phyloP scores from a whole-genome alignment of 208 protist species.

The Blastocrithidia nonstop region DNA sequence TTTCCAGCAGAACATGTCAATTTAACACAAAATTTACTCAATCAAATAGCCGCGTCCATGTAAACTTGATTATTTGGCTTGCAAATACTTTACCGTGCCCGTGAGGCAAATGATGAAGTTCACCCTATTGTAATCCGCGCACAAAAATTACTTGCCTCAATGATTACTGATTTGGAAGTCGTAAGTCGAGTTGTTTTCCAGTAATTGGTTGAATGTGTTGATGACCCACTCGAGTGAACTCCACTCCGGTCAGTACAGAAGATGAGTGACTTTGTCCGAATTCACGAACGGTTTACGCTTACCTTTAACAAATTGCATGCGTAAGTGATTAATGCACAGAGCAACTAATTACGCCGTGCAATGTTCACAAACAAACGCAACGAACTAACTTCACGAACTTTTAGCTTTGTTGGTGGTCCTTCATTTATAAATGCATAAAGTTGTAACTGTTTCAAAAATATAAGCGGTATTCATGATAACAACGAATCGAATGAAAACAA shows the following conservation, averaged over 20 bases:
- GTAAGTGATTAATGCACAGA: slow-evolving; percentile 15
- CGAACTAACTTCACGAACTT: not conserved
- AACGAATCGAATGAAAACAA: no score
- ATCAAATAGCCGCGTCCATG: slow-evolving; percentile 17
- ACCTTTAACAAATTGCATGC: slow-evolving; percentile 18
- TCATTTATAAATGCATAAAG: slow-evolving; percentile 8
- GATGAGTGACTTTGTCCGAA: slow-evolving; percentile 23
- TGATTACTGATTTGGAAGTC: slow-evolving; percentile 12
- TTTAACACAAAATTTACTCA: slow-evolving; percentile 13
- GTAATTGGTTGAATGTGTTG: slow-evolving; percentile 32
- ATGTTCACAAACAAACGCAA: slow-evolving; percentile 2
- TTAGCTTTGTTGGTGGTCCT: slow-evolving; percentile 9
- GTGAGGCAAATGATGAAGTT: no score
- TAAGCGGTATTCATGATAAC: not conserved
- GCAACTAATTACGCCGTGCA: slow-evolving; percentile 3
- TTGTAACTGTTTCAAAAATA: slow-evolving; percentile 5
- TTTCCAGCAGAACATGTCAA: slow-evolving; percentile 23
- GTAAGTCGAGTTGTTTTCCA: slow-evolving; percentile 29
- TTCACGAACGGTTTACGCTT: slow-evolving; percentile 16
- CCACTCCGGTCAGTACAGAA: slow-evolving; percentile 11
- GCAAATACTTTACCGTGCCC: slow-evolving; percentile 22
- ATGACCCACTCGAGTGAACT: slow-evolving; percentile 13
- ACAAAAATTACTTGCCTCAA: slow-evolving; percentile 8
- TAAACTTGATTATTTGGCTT: slow-evolving; percentile 31
- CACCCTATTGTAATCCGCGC: slow-evolving; percentile 14